Evolutionary conservation across 768 basidiomycete genomes (phyloP).

Genomic region (Podaxis rugospora): DNA sequence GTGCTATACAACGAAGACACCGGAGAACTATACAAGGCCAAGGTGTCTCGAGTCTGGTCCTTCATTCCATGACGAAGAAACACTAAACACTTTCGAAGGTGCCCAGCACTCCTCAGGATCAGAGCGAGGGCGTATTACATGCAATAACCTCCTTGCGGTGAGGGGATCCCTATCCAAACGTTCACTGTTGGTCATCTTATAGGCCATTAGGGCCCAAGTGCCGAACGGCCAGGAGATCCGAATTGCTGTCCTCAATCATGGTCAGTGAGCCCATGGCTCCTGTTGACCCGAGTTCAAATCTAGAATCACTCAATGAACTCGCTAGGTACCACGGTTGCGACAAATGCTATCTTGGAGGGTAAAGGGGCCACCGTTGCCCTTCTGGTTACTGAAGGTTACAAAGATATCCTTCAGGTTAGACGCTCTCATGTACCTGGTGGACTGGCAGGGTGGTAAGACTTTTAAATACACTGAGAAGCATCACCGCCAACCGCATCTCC

Average conservation of each 20-base stretch:
- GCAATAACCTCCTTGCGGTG: constrained; percentile 19
- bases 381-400: constrained; percentile 25
- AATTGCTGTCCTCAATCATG: constrained; percentile 19
- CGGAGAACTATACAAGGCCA: constrained; percentile 21
- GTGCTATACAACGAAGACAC: constrained; percentile 20
- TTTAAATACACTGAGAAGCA: constrained; percentile 1
- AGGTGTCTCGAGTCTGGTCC: constrained; percentile 13
- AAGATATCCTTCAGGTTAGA: constrained; percentile 16
- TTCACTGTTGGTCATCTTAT: not conserved
- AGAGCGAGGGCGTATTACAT: constrained; percentile 22
- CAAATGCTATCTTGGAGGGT: constrained; percentile 27
- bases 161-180: not conserved
- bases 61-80: not conserved
- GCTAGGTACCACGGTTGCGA: constrained; percentile 21
- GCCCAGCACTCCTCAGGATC: constrained; percentile 24
- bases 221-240: constrained; percentile 10
- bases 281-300: not conserved
- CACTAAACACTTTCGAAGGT: constrained; percentile 8
- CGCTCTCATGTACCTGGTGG: constrained; percentile 20
- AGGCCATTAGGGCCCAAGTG: constrained; percentile 13
- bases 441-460: constrained; percentile 19
- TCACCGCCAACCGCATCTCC: constrained; percentile 1
- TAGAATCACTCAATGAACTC: not conserved
- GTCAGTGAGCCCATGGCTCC: constrained; percentile 1
- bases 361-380: constrained; percentile 24